Evolutionary conservation across 805 yeast genomes (phyloP).

Genomic region (Wickerhamomyces bovis): DNA sequence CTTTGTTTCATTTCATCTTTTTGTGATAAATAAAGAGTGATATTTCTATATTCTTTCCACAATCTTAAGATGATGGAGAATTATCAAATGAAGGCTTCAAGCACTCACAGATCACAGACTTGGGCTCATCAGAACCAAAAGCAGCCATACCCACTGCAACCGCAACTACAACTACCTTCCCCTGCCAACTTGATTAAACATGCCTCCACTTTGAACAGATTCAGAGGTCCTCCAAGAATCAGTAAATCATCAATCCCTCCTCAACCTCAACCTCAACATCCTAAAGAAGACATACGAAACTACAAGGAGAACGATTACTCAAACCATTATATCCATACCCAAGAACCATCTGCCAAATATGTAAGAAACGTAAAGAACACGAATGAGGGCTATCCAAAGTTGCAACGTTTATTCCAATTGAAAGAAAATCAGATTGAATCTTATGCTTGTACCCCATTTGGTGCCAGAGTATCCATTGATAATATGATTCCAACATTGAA

Average conservation of each 20-base stretch:
- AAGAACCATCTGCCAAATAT: slow-evolving; percentile 53
- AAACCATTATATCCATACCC: slow-evolving; percentile 59
- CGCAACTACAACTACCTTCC: neutral
- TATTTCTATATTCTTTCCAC: no score
- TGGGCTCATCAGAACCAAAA: neutral
- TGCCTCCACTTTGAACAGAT: slow-evolving; percentile 2
- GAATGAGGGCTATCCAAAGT: slow-evolving; percentile 80
- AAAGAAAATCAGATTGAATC: slow-evolving; percentile 52
- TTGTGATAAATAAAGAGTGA: no score
- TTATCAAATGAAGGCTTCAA: neutral
- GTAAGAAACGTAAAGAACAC: slow-evolving; percentile 63
- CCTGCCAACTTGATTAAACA: neutral
- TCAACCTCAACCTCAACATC: slow-evolving; percentile 4
- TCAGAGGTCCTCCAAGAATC: slow-evolving; percentile 1
- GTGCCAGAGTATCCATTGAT: slow-evolving; percentile 46
- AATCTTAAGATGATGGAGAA: neutral
- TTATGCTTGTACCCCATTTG: slow-evolving; percentile 59
- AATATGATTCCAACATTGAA: slow-evolving; percentile 52
- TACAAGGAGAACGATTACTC: slow-evolving; percentile 66
- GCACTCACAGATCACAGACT: neutral
- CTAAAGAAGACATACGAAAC: slow-evolving; percentile 11
- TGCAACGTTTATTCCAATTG: slow-evolving; percentile 59
- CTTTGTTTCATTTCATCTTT: neutral
- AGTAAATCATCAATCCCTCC: slow-evolving; percentile 3
- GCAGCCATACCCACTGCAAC: neutral